These are phyloP conservation scores for Metarhizium guizhouense DNA, from an alignment of 2,329 filamentous ascomycete genomes.

Conservation along the genomic window DNA sequence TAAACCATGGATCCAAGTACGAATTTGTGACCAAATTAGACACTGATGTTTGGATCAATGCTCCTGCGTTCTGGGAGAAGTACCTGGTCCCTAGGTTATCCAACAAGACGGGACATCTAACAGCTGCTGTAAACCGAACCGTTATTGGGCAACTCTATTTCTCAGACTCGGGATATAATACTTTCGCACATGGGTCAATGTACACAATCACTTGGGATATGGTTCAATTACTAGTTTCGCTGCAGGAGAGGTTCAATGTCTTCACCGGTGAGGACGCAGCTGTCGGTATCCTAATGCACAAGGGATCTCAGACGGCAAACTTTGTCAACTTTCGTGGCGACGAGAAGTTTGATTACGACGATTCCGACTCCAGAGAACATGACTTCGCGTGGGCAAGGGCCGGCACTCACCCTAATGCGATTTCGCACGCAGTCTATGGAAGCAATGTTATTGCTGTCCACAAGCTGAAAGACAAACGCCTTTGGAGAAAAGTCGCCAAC, in stretches of 20 bases:
- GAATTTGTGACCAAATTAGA: constrained; percentile 24
- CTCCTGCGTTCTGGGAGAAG: constrained; percentile 20
- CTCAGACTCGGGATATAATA: constrained; percentile 13
- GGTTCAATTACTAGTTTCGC: constrained; percentile 16
- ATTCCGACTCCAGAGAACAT: constrained; percentile 17
- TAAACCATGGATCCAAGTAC: constrained; percentile 13
- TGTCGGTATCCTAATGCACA: constrained; percentile 18
- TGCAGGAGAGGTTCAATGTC: constrained; percentile 17
- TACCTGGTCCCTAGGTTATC: constrained; percentile 16
- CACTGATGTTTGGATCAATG: constrained; percentile 23
- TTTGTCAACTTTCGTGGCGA: constrained; percentile 19
- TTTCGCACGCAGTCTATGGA: constrained; percentile 15
- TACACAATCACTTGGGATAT: constrained; percentile 25
- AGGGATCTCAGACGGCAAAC: constrained; percentile 14
- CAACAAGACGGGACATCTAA: constrained; percentile 5
- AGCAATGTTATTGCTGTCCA: constrained; percentile 17
- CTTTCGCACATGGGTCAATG: constrained; percentile 23
- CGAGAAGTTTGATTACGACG: constrained; percentile 23
- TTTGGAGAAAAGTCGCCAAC: constrained; percentile 19
- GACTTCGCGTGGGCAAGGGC: constrained; percentile 19
- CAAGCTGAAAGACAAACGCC: constrained; percentile 16
- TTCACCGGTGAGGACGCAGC: constrained; percentile 22
- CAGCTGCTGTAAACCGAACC: constrained; percentile 14
- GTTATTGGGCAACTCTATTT: constrained; percentile 22
- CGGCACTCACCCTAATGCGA: constrained; percentile 14